Evolutionary conservation across 495 filamentous ascomycete genomes (phyloP), one percentile per base, ranked within the genome.

Genomic region (Cenococcum geophilum): DNA sequence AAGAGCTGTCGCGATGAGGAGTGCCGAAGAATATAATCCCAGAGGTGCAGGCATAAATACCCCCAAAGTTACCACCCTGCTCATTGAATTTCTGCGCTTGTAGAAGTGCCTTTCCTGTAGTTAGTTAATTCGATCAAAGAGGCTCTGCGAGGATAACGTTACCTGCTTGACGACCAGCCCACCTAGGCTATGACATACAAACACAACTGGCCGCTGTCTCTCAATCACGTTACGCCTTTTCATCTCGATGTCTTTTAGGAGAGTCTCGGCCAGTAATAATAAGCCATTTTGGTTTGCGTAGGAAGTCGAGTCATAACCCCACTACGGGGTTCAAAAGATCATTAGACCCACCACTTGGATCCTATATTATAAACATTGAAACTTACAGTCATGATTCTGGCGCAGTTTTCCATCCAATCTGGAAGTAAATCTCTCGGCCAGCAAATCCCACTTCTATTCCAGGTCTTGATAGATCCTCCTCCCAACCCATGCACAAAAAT

Each of bases 1-100:
- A 63, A 21, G 63, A 60, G 20, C 69, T 65, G 48, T 70, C 73
- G 51, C 70, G 66, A 56, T 69, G 63, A 53, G 66, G 66, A 14
- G 66, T 69, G 25, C 66, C 63, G 36, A 69, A 62, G 63, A 69
- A 69, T 5, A 69, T 50, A 49, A 69, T 61, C 47, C 66, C 66
- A 47, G 57, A 58, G 11, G 63, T 69, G 6, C 53, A 66, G 36
- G 8, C 14, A 40, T 40, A 40, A 14, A 40, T 40, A 6, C 14
- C 14, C 36, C 36, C 36, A 6, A 40, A 40, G 14, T 40, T 40
- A 8, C 8, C 6, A 40, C 14, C 6, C 34, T 36, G 54, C 55
- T 57, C 59, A 60, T 66, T 65, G 36, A 60, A 63, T 42, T 51
- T 27, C 50, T 63, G 40, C 37, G 60, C 63, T 55, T 63, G 63